Base-by-base conservation (phyloP, 1,284 basidiomycete genomes). In the Ceratobasidium sp. region DNA sequence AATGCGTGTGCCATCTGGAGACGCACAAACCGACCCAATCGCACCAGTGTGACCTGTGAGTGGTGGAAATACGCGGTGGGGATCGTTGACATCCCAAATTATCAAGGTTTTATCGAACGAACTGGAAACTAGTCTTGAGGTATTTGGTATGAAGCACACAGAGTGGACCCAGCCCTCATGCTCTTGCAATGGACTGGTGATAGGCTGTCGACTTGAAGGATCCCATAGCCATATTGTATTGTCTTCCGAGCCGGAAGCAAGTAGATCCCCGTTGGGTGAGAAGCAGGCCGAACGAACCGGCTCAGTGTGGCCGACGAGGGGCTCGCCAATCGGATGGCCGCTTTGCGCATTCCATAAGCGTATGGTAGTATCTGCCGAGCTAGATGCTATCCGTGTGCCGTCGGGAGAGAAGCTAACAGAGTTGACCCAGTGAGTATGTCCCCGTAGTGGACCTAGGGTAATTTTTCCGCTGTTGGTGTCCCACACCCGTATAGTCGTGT, bases 401-500 rank as follows among this genome's bases (percentile, higher is more conserved):
- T 69, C 54, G 20, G 67, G 67, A 15, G 67, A 69, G 31, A 69
- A 69, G 12, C 43, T 40, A 22, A 69, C 55, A 10, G 54, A 34
- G 34, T 12, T 43, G 8, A 69, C 54, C 6, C 15, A 4, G 15
- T 20, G 27, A 10, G 17, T 32, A 50, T 50, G 38, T 3, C 49
- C 45, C n/a, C 27, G 3, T 5, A 34, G 5, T 15, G 50, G 58
- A 10, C 45, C 22, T 6, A 27, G 20, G 2, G 50, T n/a, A 17
- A 12, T 6, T 27, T 25, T 15, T 12, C 49, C 57, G 3, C 43
- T 40, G 2, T 43, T 29, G 12, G 49, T 50, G 20, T 65, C 69
- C 69, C 69, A 70, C 2, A 70, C 20, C 31, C 54, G 60, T 15
- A 70, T 42, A 4, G 60, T 70, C 20, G 47, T 58, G 27, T 62